Evolutionary conservation across 805 yeast genomes (phyloP).

Genomic region (Wickerhamia fluorescens): DNA sequence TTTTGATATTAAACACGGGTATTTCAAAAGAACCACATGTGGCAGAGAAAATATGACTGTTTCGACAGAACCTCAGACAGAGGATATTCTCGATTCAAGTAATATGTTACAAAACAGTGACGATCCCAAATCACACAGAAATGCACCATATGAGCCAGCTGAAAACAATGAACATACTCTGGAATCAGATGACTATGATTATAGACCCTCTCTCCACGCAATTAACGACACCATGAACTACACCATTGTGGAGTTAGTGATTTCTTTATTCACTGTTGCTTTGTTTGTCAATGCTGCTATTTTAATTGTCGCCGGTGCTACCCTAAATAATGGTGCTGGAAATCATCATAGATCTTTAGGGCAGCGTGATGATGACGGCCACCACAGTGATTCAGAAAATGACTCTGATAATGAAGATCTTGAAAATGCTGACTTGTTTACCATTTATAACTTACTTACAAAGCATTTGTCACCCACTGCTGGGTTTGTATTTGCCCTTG

Average conservation of each 20-base stretch:
- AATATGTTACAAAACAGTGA: too few species aligned
- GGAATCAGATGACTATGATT: conserved; percentile 32
- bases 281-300: conserved; percentile 90
- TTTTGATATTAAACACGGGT: conserved; percentile 61
- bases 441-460: conserved; percentile 67
- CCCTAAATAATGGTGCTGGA: conserved; percentile 46
- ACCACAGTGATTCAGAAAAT: conserved; percentile 9
- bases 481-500: conserved; percentile 82
- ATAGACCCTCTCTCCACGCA: conserved; percentile 74
- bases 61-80: neutral
- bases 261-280: conserved; percentile 80
- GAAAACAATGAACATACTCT: conserved; percentile 2
- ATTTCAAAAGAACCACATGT: conserved; percentile 25
- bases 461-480: conserved; percentile 76
- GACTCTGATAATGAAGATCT: conserved; percentile 35
- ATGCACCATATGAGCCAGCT: neutral
- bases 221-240: conserved; percentile 71
- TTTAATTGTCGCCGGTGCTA: conserved; percentile 86
- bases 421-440: conserved; percentile 64
- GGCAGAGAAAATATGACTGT: neutral
- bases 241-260: conserved; percentile 75
- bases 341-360: conserved; percentile 9
- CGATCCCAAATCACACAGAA: too few species aligned
- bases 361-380: conserved; percentile 11
- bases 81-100: too few species aligned